phyloP scores from a whole-genome alignment of 495 filamentous ascomycete genomes.

The Aspergillus nanangensis region DNA sequence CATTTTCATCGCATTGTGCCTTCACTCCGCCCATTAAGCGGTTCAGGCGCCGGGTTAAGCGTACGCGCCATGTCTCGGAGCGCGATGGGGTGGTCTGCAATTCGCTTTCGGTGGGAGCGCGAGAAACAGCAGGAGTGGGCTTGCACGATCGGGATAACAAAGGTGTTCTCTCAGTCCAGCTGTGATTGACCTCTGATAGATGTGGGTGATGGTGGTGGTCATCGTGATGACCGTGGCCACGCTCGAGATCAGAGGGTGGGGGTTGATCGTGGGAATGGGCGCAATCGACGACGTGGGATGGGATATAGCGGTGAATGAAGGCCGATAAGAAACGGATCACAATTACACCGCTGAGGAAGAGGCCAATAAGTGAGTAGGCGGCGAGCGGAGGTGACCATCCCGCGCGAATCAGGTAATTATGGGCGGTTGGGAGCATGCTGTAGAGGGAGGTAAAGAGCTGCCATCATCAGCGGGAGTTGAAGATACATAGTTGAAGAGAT shows the following conservation, averaged over 20 bases:
- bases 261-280: conserved; percentile 71
- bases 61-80: conserved; percentile 35
- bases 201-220: conserved; percentile 15
- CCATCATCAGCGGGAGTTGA: conserved; percentile 1
- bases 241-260: conserved; percentile 28
- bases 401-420: conserved; percentile 64
- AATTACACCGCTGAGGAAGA: conserved; percentile 77
- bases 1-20: conserved; percentile 63
- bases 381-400: conserved; percentile 62
- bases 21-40: conserved; percentile 67
- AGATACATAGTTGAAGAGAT: conserved; percentile 1
- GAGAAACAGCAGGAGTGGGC: conserved; percentile 19
- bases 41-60: conserved; percentile 47
- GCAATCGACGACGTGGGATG: conserved; percentile 92
- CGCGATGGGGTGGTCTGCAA: conserved; percentile 1
- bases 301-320: conserved; percentile 75
- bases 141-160: conserved; percentile 27
- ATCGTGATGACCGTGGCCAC: conserved; percentile 18
- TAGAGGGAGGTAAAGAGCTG: conserved; percentile 94
- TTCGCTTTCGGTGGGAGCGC: background rate
- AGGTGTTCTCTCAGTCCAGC: conserved; percentile 41
- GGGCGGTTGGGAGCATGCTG: conserved; percentile 87
- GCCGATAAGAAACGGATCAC: conserved; percentile 79
- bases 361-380: conserved; percentile 67
- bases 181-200: conserved; percentile 12